Evolutionary conservation across 345 rosid species (phyloP).

Genomic region (Euclidium syriacum): DNA sequence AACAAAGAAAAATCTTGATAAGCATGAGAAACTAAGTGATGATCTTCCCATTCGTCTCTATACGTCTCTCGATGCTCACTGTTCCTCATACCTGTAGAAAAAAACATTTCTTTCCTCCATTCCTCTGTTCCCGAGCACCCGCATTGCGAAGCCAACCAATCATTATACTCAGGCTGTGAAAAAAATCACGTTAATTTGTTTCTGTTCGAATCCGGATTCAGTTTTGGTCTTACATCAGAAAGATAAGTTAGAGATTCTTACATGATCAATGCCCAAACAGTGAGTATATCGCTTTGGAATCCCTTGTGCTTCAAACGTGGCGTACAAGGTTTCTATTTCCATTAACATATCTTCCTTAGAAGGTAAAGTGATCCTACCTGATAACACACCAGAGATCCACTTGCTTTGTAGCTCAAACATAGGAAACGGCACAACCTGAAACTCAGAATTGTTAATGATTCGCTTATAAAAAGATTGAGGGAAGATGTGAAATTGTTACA

Average conservation of each 20-base stretch:
- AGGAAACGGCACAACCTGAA: constrained; percentile 58
- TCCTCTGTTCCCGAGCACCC: constrained; percentile 35
- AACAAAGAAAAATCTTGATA: constrained; percentile 38
- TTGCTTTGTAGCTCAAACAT: constrained; percentile 76
- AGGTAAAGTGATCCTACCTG: constrained; percentile 63
- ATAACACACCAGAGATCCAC: constrained; percentile 81
- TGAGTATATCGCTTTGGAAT: constrained; percentile 66
- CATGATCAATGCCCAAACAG: constrained; percentile 38
- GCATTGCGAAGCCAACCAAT: constrained; percentile 56
- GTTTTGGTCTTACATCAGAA: neutral
- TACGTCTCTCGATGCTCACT: constrained; percentile 32
- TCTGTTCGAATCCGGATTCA: too few species aligned
- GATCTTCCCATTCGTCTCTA: constrained; percentile 58
- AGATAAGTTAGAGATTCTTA: constrained; percentile 20
- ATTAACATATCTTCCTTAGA: constrained; percentile 60
- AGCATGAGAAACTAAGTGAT: constrained; percentile 42
- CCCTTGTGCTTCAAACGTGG: constrained; percentile 48
- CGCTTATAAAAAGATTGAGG: too few species aligned
- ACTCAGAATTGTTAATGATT: too few species aligned
- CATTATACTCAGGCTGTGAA: constrained; percentile 45
- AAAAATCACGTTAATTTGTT: neutral
- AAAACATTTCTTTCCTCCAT: constrained; percentile 54
- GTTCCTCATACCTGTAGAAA: neutral
- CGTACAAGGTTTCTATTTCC: constrained; percentile 47
- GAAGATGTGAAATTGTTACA: too few species aligned